These are phyloP conservation scores for Rhizopogon salebrosus DNA, from an alignment of 768 basidiomycete genomes.

Conservation along the genomic window DNA sequence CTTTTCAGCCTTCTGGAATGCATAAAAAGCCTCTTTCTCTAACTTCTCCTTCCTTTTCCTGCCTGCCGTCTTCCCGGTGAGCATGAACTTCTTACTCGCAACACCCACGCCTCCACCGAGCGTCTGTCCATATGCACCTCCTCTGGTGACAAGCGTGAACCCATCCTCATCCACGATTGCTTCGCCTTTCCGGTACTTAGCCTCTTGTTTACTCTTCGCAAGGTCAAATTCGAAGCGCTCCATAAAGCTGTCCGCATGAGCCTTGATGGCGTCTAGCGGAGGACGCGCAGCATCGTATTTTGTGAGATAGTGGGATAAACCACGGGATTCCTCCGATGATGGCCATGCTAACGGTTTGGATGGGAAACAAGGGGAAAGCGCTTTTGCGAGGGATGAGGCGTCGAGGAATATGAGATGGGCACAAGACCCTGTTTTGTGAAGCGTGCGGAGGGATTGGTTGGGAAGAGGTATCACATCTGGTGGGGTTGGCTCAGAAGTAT, in stretches of 20 bases:
- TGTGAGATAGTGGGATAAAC: slow-evolving; percentile 66
- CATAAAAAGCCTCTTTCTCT: slow-evolving; percentile 79
- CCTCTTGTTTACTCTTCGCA: slow-evolving; percentile 54
- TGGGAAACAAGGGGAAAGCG: slow-evolving; percentile 42
- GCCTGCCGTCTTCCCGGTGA: slow-evolving; percentile 28
- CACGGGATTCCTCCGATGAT: slow-evolving; percentile 53
- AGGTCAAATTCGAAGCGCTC: slow-evolving; percentile 63
- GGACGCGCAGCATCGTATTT: slow-evolving; percentile 69
- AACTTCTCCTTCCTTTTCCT: slow-evolving; percentile 49
- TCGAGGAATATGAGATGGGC: slow-evolving; percentile 77
- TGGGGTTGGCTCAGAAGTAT: slow-evolving; percentile 17
- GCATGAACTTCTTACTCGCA: slow-evolving; percentile 54
- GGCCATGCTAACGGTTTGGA: slow-evolving; percentile 62
- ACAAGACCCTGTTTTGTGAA: slow-evolving; percentile 58
- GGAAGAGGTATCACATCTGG: slow-evolving; percentile 65
- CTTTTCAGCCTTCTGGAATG: slow-evolving; percentile 87
- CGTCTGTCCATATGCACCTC: slow-evolving; percentile 85
- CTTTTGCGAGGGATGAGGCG: slow-evolving; percentile 61
- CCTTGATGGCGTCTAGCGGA: slow-evolving; percentile 63
- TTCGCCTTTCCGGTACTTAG: slow-evolving; percentile 75
- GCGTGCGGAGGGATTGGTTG: slow-evolving; percentile 40
- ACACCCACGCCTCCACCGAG: slow-evolving; percentile 75
- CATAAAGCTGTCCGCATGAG: slow-evolving; percentile 78
- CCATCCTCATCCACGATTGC: slow-evolving; percentile 92
- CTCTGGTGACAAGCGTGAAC: slow-evolving; percentile 90